Evolutionary conservation across 805 yeast genomes (phyloP), one percentile per base, ranked within the genome.

Genomic region (Saturnispora halmiae): DNA sequence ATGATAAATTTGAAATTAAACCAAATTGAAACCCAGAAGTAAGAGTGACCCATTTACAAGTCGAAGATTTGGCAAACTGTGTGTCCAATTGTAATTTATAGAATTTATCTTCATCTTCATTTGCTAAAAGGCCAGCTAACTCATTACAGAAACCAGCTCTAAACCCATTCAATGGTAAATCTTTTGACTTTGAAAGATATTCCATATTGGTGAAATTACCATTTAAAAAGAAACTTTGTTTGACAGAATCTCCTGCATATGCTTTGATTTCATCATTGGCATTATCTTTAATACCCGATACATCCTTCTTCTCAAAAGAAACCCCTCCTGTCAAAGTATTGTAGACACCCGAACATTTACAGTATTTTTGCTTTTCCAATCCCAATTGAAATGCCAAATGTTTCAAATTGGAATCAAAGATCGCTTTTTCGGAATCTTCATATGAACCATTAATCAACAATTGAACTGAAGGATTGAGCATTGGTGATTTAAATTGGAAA

Each of bases 161-260:
- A 11, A 51, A 41, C 8, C 87, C 87, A 21, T 54, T 42, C 1
- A 69, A 50, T 2, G 79, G 74, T 31, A 77, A 61, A 10, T 63
- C 51, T 8, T 61, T 61, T 26, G 63, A 58, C 7, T 50, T 41
- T 2, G 59, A 51, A 6, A 60, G 45, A 32, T 46, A 63, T 26
- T 63, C 56, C 44, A 81, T 65, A 3, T 70, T 60, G 45, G 76
- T 78, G 6, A 57, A 43, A 6, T 55, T 51, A 44, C 64, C 65
- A 28, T 68, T 64, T 40, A 73, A 63, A 31, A 69, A 60, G 2
- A 78, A 36, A 6, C 79, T 63, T 13, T 72, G 60, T 54, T 86
- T 90, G 48, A 73, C 60, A 44, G 74, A 70, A 42, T 80, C 71
- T 3, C 83, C 82, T 2, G 86, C 75, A 28, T 67, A 70, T 10